Evolutionary conservation across 140 eudicot species (phyloP).

Genomic region (Oenanthe javanica): DNA sequence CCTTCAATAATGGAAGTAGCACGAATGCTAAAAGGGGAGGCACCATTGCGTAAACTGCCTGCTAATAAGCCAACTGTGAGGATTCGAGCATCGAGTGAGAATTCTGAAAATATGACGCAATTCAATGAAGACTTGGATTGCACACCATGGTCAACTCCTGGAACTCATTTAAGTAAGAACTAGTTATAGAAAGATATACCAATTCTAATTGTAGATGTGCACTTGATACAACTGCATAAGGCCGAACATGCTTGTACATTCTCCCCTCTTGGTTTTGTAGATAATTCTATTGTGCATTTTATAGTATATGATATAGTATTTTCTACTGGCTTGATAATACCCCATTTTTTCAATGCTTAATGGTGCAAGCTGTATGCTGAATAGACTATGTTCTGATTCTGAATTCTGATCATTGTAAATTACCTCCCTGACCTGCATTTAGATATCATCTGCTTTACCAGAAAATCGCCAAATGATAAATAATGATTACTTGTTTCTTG

Average conservation of each 20-base stretch:
- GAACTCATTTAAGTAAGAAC: conserved; percentile 2
- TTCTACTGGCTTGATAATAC: not conserved
- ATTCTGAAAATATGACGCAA: not conserved
- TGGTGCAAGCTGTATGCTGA: not conserved
- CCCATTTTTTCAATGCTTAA: not conserved
- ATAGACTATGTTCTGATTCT: not conserved
- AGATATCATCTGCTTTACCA: not conserved
- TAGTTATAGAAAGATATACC: not conserved
- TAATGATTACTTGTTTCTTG: not conserved
- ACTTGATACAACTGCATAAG: not conserved
- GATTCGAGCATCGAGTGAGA: not conserved
- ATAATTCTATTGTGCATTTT: not conserved
- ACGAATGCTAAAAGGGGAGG: conserved; percentile 1
- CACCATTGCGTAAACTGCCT: conserved; percentile 6
- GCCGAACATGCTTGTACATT: not conserved
- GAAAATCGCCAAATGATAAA: not conserved
- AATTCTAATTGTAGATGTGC: not conserved
- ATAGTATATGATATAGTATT: not conserved
- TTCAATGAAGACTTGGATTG: not conserved
- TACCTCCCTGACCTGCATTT: not conserved
- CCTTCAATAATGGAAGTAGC: not conserved
- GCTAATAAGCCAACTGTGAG: not conserved
- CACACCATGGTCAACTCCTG: conserved; percentile 4
- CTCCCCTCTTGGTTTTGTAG: not conserved
- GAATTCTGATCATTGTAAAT: not conserved